Evolutionary conservation across 1,284 basidiomycete species (phyloP).

Genomic region (Mycosarcoma mackinlayi): DNA sequence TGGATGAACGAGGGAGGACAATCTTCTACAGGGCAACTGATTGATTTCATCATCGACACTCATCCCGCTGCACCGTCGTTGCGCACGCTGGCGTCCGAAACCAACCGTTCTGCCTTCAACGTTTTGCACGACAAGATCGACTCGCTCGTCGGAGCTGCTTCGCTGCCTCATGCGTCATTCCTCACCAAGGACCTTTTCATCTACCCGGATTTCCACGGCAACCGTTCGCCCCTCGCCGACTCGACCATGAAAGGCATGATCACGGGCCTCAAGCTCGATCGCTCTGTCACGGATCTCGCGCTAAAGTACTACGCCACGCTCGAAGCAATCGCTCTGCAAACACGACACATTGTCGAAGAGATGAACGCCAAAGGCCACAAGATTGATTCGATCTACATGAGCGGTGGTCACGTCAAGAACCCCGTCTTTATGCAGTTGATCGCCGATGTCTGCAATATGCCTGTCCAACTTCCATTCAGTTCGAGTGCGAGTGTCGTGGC

Average conservation of each 20-base stretch:
- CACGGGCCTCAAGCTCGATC: constrained; percentile 84
- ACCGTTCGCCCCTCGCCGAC: constrained; percentile 95
- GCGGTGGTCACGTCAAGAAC: constrained; percentile 70
- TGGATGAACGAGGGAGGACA: constrained; percentile 99
- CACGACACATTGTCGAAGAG: constrained; percentile 89
- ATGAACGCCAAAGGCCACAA: constrained; percentile 88
- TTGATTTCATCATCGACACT: constrained; percentile 93
- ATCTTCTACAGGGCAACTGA: constrained; percentile 97
- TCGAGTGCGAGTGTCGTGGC: constrained; percentile 85
- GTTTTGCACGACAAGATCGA: constrained; percentile 82
- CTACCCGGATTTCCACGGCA: constrained; percentile 88
- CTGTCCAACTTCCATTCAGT: constrained; percentile 83
- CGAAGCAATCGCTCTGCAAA: constrained; percentile 94
- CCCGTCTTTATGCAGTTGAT: constrained; percentile 73
- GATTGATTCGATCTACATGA: constrained; percentile 89
- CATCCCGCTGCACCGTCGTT: constrained; percentile 85
- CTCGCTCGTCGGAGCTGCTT: constrained; percentile 73
- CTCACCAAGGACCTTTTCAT: constrained; percentile 89
- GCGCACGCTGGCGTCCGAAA: constrained; percentile 71
- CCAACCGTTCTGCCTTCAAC: constrained; percentile 70
- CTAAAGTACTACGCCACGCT: constrained; percentile 90
- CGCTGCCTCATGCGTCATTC: constrained; percentile 72
- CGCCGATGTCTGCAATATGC: constrained; percentile 84
- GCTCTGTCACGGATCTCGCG: constrained; percentile 82
- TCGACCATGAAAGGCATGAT: constrained; percentile 91